phyloP scores from a whole-genome alignment of 805 yeast genomes.

The Saccharomyces eubayanus region DNA sequence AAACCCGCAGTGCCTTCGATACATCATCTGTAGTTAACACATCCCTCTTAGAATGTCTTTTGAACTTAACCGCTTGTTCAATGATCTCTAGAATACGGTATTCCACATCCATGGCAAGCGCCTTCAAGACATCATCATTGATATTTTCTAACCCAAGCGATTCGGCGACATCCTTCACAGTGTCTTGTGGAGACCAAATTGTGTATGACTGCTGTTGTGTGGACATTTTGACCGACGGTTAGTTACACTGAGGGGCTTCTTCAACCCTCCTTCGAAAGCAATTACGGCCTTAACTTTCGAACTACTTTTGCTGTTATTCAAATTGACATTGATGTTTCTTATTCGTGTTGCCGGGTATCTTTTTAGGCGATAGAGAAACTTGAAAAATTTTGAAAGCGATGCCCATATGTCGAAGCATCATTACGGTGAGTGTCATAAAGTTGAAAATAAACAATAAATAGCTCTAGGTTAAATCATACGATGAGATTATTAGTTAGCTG shows the following conservation, averaged over 20 bases:
- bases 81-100: constrained; percentile 90
- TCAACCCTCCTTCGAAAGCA: not conserved
- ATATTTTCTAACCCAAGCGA: constrained; percentile 68
- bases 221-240: constrained; percentile 8
- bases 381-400: not conserved
- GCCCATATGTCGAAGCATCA: not conserved
- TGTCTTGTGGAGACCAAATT: constrained; percentile 94
- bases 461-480: not conserved
- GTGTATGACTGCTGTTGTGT: constrained; percentile 55
- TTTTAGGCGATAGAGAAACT: not conserved
- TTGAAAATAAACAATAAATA: not conserved
- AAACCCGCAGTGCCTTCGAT: constrained; percentile 67
- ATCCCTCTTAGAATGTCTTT: constrained; percentile 86
- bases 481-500: constrained; percentile 61
- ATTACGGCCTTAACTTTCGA: not conserved
- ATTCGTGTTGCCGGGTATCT: not conserved
- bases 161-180: constrained; percentile 94
- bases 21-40: constrained; percentile 75
- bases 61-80: constrained; percentile 92
- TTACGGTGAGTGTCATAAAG: not conserved
- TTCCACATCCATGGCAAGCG: constrained; percentile 98
- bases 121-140: constrained; percentile 88
- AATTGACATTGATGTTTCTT: not conserved
- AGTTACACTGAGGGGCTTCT: not conserved
- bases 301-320: not conserved